phyloP scores from a whole-genome alignment of 1,284 basidiomycete genomes.

The Sporisorium iseilematis-ciliati region DNA sequence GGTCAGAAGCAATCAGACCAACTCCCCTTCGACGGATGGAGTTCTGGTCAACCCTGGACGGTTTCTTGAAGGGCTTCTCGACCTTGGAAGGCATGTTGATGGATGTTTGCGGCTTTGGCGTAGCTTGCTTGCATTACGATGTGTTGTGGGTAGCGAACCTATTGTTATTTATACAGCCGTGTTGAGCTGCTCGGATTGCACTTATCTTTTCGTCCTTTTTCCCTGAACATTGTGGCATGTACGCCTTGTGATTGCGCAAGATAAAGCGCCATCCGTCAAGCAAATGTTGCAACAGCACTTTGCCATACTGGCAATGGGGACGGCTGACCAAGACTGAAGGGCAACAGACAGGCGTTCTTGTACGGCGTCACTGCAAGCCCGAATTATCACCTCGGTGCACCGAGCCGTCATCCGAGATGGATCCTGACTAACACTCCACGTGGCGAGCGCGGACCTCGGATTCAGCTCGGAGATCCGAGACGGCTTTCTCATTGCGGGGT shows the following conservation, averaged over 20 bases:
- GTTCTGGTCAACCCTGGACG: conserved; percentile 1
- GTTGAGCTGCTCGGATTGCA: background rate
- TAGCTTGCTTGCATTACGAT: background rate
- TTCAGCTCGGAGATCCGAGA: conserved; percentile 4
- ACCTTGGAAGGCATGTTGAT: background rate
- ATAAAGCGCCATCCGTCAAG: background rate
- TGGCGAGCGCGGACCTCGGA: background rate
- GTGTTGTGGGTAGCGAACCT: background rate
- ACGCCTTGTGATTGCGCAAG: background rate
- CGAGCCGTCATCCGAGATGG: conserved; percentile 2
- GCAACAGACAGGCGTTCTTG: background rate
- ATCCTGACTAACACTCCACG: background rate
- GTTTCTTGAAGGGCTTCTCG: background rate
- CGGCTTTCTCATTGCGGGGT: background rate
- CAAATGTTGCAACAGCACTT: no score
- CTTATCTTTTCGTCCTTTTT: background rate
- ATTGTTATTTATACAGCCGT: background rate
- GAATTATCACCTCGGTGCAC: conserved; percentile 1
- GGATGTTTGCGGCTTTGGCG: no score
- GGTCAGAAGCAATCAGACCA: conserved; percentile 1
- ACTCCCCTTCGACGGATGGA: conserved; percentile 4
- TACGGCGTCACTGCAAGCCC: background rate
- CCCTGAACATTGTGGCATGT: background rate
- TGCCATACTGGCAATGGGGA: background rate
- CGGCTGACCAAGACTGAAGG: background rate